Base-by-base conservation (phyloP, 495 filamentous ascomycete species). In the Neurospora sp. region DNA sequence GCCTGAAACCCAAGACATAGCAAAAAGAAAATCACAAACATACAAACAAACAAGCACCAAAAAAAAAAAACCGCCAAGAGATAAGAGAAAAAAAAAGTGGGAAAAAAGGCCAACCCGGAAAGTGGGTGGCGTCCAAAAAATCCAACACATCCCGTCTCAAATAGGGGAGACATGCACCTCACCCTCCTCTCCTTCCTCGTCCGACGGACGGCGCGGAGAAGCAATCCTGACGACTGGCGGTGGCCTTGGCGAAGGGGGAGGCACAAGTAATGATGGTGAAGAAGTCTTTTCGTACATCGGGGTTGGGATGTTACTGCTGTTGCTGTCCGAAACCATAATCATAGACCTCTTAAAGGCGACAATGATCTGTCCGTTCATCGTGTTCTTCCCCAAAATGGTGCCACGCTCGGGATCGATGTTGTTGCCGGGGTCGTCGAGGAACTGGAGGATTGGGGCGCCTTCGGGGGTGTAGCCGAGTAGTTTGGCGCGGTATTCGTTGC, bases 391-490 rank as follows among this genome's bases (percentile, higher is more conserved):
- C n/a, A 80, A n/a, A n/a, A 80, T 73, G 9, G 69, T 69, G 54
- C 79, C 79, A 1, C 77, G 73, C 11, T 79, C 76, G 8, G 71
- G 40, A 8, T 39, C 45, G 40, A 78, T 71, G 54, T 0, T 66
- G 39, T 24, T 39, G 40, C 74, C 75, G 28, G 78, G 78, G 62
- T 78, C 78, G 5, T 79, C 79, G 71, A 69, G 15, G 31, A 81
- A 79, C n/a, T 73, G 71, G 19, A 81, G 19, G 70, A 81, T 79
- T 5, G 78, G 78, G 0, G 70, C 69, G 71, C 79, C 79, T 10
- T 76, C 75, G 59, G 75, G 71, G 6, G 79, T 78, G 75, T 92
- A 79, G 17, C 79, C 79, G 36, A 81, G 37, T 2, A 81, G 71
- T 21, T 71, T 76, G 34, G 76, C 79, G 19, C 70, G 48, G 75